Conservation (phyloP, 2,329 filamentous ascomycete genomes). For the Pseudopithomyces chartarum region DNA sequence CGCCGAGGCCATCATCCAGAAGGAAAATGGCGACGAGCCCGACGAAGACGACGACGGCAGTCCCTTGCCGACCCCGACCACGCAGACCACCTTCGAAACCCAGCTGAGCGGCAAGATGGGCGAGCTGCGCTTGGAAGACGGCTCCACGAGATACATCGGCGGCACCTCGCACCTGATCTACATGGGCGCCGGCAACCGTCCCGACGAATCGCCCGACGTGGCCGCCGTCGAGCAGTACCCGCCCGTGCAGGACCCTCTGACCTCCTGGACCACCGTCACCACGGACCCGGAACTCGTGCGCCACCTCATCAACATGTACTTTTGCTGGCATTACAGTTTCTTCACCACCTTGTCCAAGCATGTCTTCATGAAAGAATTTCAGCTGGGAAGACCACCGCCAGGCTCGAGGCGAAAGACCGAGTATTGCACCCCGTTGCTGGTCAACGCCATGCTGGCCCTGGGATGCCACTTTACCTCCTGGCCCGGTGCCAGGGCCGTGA, state of each 20-base stretch:
- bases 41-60: slow-evolving; percentile 50
- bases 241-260: slow-evolving; percentile 69
- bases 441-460: slow-evolving; percentile 91
- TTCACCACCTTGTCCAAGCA: slow-evolving; percentile 89
- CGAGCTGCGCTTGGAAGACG: slow-evolving; percentile 83
- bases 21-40: slow-evolving; percentile 54
- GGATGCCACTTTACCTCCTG: slow-evolving; percentile 91
- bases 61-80: slow-evolving; percentile 38
- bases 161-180: slow-evolving; percentile 94
- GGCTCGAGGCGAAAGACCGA: slow-evolving; percentile 59
- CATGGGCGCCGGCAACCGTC: slow-evolving; percentile 51
- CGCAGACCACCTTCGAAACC: slow-evolving; percentile 64
- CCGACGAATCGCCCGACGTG: slow-evolving; percentile 37
- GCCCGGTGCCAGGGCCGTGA: slow-evolving; percentile 70
- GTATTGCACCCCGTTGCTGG: slow-evolving; percentile 87
- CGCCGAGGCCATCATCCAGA: slow-evolving; percentile 62
- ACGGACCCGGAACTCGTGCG: slow-evolving; percentile 77
- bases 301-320: slow-evolving; percentile 96
- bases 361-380: slow-evolving; percentile 85
- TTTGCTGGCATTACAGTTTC: slow-evolving; percentile 96
- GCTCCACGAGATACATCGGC: slow-evolving; percentile 86
- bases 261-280: slow-evolving; percentile 87
- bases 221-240: slow-evolving; percentile 53
- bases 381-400: slow-evolving; percentile 67
- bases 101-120: slow-evolving; percentile 93